Percentiles rank a stretch among this genome's conserved stretches.
These are phyloP conservation scores for Rhodotorula glutinis DNA, from an alignment of 1,284 basidiomycete genomes.

Conservation along the genomic window DNA sequence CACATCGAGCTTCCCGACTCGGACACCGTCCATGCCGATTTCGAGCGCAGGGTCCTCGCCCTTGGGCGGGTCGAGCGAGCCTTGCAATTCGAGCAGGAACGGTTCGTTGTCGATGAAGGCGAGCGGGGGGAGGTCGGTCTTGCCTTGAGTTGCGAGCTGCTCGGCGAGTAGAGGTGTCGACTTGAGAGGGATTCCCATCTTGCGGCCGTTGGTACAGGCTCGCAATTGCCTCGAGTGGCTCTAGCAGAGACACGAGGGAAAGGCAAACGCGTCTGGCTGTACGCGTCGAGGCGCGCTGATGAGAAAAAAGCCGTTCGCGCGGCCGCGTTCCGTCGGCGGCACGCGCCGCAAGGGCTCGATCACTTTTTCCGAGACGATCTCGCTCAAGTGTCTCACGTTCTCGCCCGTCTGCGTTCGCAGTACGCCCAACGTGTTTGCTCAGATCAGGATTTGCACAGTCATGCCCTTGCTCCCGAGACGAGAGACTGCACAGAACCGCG, in stretches of 20 bases:
- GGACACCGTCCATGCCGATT: conserved; percentile 20
- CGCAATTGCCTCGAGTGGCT: too few species aligned
- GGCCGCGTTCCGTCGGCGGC: background rate
- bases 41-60: conserved; percentile 6
- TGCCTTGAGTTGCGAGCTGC: background rate
- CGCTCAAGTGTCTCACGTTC: too few species aligned
- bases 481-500: too few species aligned
- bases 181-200: conserved; percentile 10
- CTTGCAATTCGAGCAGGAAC: conserved; percentile 43
- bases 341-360: too few species aligned
- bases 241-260: too few species aligned
- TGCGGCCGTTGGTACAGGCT: background rate
- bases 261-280: background rate
- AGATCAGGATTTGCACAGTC: too few species aligned
- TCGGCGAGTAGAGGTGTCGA: background rate
- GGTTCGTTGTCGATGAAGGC: conserved; percentile 39
- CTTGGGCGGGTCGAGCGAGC: conserved; percentile 33
- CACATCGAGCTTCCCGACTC: conserved; percentile 42
- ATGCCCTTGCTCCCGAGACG: too few species aligned
- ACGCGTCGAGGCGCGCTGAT: conserved; percentile 1
- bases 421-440: too few species aligned
- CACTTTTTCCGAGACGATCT: too few species aligned
- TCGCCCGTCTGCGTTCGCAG: too few species aligned
- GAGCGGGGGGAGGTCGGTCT: conserved; percentile 23
- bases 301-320: too few species aligned